Conservation (phyloP, 1,284 basidiomycete genomes). For the Cutaneotrichosporon spelunceum region DNA sequence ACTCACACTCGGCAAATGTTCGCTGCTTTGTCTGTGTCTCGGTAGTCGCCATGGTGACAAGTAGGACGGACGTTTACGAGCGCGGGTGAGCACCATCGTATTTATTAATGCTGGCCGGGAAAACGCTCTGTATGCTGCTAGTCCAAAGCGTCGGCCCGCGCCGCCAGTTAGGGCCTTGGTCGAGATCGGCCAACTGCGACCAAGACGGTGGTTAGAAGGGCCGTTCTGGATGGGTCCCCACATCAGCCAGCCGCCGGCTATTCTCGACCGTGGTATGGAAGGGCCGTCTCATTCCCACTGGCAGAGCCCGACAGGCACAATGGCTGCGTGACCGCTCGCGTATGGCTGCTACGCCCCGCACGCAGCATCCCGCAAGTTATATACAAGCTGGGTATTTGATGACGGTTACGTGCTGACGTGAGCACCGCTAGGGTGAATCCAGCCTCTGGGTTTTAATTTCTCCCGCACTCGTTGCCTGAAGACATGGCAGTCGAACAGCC, state of each 20-base stretch:
- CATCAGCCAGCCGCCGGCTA: not conserved
- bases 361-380: no score
- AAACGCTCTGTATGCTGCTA: not conserved
- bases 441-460: no score
- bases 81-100: not conserved
- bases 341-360: no score
- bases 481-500: no score
- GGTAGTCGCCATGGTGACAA: not conserved
- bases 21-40: not conserved
- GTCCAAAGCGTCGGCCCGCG: not conserved
- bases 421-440: no score
- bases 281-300: no score
- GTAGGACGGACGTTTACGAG: not conserved
- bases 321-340: no score
- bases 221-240: not conserved
- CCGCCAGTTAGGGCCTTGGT: not conserved
- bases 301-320: no score
- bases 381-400: no score
- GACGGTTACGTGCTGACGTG: no score
- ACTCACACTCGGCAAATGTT: conserved; percentile 1
- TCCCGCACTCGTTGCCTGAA: no score
- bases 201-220: not conserved
- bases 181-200: not conserved
- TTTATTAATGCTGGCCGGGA: not conserved
- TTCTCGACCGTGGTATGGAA: no score